These are phyloP conservation scores for Podila horticola DNA, from an alignment of 192 early-diverging fungal genomes.

Conservation along the genomic window DNA sequence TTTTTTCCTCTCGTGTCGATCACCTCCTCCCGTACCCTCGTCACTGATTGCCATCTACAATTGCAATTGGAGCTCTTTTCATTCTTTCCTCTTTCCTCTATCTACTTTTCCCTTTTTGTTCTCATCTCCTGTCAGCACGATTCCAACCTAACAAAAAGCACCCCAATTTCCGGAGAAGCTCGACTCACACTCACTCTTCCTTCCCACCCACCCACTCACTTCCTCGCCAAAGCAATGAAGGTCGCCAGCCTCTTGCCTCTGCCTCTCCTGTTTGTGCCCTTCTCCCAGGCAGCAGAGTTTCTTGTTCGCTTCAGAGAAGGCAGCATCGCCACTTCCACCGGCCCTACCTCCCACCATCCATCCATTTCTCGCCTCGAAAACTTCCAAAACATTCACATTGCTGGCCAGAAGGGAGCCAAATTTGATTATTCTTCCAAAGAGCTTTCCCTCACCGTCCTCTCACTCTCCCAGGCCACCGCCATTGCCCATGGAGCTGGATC, in stretches of 20 bases:
- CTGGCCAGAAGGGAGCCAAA: not conserved
- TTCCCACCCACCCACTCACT: not conserved
- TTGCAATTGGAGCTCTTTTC: not conserved
- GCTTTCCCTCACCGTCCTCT: constrained; percentile 36
- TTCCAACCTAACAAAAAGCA: not conserved
- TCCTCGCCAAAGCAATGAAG: constrained; percentile 39
- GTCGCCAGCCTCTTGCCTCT: constrained; percentile 31
- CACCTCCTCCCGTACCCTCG: not conserved
- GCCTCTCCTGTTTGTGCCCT: constrained; percentile 35
- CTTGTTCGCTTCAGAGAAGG: constrained; percentile 47
- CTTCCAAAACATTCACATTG: not conserved
- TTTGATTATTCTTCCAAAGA: constrained; percentile 38
- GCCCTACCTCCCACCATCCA: not conserved
- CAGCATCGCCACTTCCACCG: not conserved
- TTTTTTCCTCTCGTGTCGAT: not conserved
- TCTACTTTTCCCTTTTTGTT: not conserved
- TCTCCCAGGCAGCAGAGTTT: constrained; percentile 39
- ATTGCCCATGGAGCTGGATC: not conserved
- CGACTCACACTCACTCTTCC: not conserved
- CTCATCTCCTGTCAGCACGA: not conserved
- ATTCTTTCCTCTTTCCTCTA: not conserved
- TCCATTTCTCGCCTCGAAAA: constrained; percentile 23
- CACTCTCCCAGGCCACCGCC: constrained; percentile 18
- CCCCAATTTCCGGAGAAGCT: not conserved
- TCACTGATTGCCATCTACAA: not conserved